A percentile compares a stretch with the other conserved stretches of the same genome.
These are phyloP conservation scores for Solanum gandarillasii DNA, from an alignment of 257 asterid species.

Conservation along the genomic window DNA sequence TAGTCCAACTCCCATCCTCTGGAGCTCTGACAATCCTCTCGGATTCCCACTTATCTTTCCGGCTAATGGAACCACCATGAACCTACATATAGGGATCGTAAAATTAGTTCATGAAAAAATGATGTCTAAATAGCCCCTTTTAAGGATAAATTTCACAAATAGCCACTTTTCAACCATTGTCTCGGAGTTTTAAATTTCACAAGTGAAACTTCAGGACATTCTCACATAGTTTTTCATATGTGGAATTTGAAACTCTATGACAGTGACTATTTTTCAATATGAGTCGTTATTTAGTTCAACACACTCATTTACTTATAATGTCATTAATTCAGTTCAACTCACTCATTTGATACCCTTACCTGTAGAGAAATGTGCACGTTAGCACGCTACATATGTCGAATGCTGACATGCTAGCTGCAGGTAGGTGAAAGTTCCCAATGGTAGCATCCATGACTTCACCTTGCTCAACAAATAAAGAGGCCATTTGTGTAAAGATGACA, in stretches of 20 bases:
- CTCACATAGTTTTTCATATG: not conserved
- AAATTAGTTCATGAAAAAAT: not conserved
- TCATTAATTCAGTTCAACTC: not conserved
- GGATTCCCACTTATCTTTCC: slow-evolving; percentile 33
- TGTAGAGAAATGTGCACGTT: slow-evolving; percentile 46
- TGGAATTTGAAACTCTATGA: not conserved
- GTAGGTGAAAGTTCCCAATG: slow-evolving; percentile 41
- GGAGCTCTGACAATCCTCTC: slow-evolving; percentile 62
- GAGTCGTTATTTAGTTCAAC: not conserved
- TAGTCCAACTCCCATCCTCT: slow-evolving; percentile 77
- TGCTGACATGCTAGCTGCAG: slow-evolving; percentile 78
- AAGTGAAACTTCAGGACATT: not conserved
- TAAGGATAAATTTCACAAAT: not conserved
- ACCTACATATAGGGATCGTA: not conserved
- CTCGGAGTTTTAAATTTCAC: not conserved
- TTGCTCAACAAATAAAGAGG: slow-evolving; percentile 75
- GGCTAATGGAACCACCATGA: slow-evolving; percentile 39
- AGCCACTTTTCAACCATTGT: not conserved
- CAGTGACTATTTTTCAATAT: not conserved
- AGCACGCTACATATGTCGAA: slow-evolving; percentile 70
- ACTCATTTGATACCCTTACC: not conserved
- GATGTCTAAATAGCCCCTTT: not conserved
- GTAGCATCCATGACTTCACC: slow-evolving; percentile 46
- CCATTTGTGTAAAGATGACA: slow-evolving; percentile 73
- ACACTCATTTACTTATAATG: not conserved